phyloP scores from a whole-genome alignment of 305 asterid species.

The Euphrasia arctica region DNA sequence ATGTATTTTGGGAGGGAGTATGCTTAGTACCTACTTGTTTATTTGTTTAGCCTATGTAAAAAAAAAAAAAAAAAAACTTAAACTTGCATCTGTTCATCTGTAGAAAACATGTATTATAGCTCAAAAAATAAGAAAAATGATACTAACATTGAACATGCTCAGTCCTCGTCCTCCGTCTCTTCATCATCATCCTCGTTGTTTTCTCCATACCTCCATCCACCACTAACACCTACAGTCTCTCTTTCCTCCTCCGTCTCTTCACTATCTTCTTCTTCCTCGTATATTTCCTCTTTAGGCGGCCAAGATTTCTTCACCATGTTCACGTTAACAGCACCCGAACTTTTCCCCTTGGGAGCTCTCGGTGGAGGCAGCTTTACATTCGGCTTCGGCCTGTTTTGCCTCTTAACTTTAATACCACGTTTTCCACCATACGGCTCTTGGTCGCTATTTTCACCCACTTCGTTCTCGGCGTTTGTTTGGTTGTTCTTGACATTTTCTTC shows the following conservation, averaged over 20 bases:
- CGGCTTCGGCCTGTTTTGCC: constrained; percentile 76
- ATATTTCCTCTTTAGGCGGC: constrained; percentile 64
- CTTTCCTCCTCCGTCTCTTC: constrained; percentile 98
- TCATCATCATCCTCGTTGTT: constrained; percentile 59
- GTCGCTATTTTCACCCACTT: constrained; percentile 82
- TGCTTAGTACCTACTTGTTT: neutral
- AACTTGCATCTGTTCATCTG: constrained; percentile 4
- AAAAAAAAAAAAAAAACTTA: neutral
- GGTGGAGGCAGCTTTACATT: constrained; percentile 68
- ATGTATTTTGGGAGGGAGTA: neutral
- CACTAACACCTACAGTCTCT: constrained; percentile 66
- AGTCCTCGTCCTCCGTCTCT: constrained; percentile 91
- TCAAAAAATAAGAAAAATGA: neutral
- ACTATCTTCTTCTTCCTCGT: constrained; percentile 87
- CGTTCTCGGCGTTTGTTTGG: constrained; percentile 35
- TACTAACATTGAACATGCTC: neutral
- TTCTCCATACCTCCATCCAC: constrained; percentile 72
- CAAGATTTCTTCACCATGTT: constrained; percentile 50
- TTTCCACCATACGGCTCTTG: constrained; percentile 57
- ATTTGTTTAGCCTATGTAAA: neutral
- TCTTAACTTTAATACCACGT: constrained; percentile 43
- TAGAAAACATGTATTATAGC: neutral
- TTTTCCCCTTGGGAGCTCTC: constrained; percentile 56
- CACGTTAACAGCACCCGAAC: constrained; percentile 41
- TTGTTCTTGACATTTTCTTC: constrained; percentile 50